Conservation (phyloP, 2,329 filamentous ascomycete species). For the Aureobasidium sp. region DNA sequence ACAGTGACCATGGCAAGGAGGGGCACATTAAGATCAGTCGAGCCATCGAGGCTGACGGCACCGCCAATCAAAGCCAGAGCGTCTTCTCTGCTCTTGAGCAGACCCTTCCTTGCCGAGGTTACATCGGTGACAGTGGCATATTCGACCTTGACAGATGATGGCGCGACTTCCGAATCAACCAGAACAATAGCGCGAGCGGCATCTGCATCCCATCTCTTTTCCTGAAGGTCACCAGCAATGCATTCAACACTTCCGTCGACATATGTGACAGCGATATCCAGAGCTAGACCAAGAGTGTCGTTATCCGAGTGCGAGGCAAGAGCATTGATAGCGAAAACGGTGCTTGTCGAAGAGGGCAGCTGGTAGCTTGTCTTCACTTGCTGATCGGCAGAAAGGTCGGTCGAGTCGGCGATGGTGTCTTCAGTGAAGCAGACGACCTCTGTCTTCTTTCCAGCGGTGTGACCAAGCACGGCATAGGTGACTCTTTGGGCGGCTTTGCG, state of each 20-base stretch:
- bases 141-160: conserved; percentile 17
- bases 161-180: not conserved
- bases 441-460: conserved; percentile 31
- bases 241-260: conserved; percentile 26
- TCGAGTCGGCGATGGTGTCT: conserved; percentile 31
- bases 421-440: conserved; percentile 51
- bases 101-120: conserved; percentile 35
- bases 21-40: conserved; percentile 30
- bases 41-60: conserved; percentile 21
- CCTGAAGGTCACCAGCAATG: conserved; percentile 24
- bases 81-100: conserved; percentile 40
- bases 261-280: conserved; percentile 25
- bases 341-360: conserved; percentile 1
- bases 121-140: conserved; percentile 24
- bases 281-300: conserved; percentile 3
- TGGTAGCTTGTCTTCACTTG: conserved; percentile 22
- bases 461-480: conserved; percentile 44
- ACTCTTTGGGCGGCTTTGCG: conserved; percentile 42
- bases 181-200: not conserved
- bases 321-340: conserved; percentile 35
- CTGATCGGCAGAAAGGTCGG: conserved; percentile 22
- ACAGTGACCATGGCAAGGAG: conserved; percentile 29
- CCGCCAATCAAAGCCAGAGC: conserved; percentile 33
- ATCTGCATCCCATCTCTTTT: conserved; percentile 20
- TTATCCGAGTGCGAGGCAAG: conserved; percentile 16